Evolutionary conservation across 2,329 filamentous ascomycete species (phyloP).

Genomic region (Cordyceps tenuipes): DNA sequence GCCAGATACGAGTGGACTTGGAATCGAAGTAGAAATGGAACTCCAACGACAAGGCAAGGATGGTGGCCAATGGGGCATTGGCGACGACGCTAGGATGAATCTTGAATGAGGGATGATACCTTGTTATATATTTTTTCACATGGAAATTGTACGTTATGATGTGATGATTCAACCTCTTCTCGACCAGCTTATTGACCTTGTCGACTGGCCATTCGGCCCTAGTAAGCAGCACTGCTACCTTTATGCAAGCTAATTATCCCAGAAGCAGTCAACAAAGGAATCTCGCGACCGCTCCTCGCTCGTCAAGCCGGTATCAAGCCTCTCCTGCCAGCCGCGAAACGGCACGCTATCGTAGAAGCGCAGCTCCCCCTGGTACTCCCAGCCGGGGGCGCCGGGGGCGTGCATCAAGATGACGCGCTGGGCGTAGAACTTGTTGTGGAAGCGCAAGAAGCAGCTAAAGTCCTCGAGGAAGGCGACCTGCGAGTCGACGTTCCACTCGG

Average conservation of each 20-base stretch:
- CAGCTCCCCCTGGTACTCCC: neutral
- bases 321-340: neutral
- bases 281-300: neutral
- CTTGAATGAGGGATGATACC: constrained; percentile 48
- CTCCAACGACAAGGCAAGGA: constrained; percentile 46
- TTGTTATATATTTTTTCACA: neutral
- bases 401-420: constrained; percentile 5
- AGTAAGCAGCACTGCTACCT: neutral
- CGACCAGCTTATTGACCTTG: neutral
- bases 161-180: neutral
- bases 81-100: constrained; percentile 77
- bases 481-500: neutral
- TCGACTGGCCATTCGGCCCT: neutral
- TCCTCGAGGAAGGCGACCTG: constrained; percentile 1
- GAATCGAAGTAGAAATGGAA: constrained; percentile 40
- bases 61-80: constrained; percentile 64
- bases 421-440: neutral
- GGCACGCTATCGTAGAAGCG: neutral
- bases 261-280: neutral
- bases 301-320: neutral
- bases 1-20: constrained; percentile 33
- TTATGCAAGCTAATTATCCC: neutral
- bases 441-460: constrained; percentile 2
- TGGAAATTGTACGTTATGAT: constrained; percentile 1
- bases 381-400: neutral